Conservation (phyloP, 768 basidiomycete genomes). For the Kwoniella pini region DNA sequence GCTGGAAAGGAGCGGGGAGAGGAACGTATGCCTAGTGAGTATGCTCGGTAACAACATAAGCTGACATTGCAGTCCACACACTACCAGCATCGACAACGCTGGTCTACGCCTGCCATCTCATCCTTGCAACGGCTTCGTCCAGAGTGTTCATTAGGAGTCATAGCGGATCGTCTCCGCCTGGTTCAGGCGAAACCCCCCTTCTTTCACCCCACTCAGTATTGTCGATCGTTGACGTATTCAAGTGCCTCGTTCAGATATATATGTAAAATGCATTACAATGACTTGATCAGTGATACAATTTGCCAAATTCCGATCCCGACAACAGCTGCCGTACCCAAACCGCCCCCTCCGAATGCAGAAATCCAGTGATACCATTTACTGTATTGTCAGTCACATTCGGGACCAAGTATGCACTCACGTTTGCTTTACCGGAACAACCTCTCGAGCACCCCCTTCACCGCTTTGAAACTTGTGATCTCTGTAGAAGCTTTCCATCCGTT, state of each 20-base stretch:
- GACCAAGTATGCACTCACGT: constrained; percentile 27
- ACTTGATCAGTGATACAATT: not conserved
- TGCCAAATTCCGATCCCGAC: constrained; percentile 6
- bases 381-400: not conserved
- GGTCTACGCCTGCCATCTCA: constrained; percentile 37
- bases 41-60: not conserved
- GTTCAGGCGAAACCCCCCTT: no score
- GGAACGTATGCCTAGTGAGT: constrained; percentile 41
- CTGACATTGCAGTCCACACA: constrained; percentile 31
- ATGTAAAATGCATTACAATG: constrained; percentile 4
- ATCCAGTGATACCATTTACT: constrained; percentile 45
- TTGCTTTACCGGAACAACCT: constrained; percentile 36
- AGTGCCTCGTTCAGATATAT: constrained; percentile 3
- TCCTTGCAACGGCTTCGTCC: constrained; percentile 40
- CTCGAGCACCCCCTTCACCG: constrained; percentile 18
- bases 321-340: constrained; percentile 27
- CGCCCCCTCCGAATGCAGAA: constrained; percentile 40
- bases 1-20: constrained; percentile 34
- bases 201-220: constrained; percentile 37
- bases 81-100: constrained; percentile 31
- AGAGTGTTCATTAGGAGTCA: constrained; percentile 32
- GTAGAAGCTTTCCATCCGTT: constrained; percentile 68
- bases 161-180: constrained; percentile 18
- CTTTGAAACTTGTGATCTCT: constrained; percentile 60
- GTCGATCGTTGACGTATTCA: constrained; percentile 24